Percentiles rank a stretch among this genome's conserved stretches.
Evolutionary conservation across 2,329 filamentous ascomycete species (phyloP).

Genomic region (Pseudocercospora crystallina): DNA sequence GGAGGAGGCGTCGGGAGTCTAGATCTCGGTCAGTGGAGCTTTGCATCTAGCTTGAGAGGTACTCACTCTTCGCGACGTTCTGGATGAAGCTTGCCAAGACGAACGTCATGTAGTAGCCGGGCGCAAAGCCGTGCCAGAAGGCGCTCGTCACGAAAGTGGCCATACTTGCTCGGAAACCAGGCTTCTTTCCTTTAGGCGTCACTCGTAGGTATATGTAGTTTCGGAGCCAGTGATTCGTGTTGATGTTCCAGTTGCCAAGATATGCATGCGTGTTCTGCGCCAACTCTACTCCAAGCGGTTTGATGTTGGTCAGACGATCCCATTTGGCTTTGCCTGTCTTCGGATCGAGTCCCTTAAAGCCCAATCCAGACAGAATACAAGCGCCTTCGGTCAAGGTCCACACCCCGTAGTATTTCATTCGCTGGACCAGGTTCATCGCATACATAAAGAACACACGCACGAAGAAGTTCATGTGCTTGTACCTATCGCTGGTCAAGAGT

Average conservation of each 20-base stretch:
- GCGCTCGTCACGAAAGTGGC: slow-evolving; percentile 93
- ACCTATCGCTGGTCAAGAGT: slow-evolving; percentile 65
- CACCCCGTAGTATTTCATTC: slow-evolving; percentile 94
- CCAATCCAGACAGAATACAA: slow-evolving; percentile 89
- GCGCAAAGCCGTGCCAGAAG: slow-evolving; percentile 97
- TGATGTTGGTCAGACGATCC: slow-evolving; percentile 87
- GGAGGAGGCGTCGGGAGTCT: slow-evolving; percentile 87
- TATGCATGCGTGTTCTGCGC: slow-evolving; percentile 94
- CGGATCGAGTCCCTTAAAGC: slow-evolving; percentile 89
- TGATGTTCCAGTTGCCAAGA: slow-evolving; percentile 95
- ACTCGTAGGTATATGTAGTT: slow-evolving; percentile 96
- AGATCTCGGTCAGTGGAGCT: slow-evolving; percentile 5
- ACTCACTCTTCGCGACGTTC: slow-evolving; percentile 88
- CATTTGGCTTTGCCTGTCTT: slow-evolving; percentile 82
- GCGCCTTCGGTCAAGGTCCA: slow-evolving; percentile 92
- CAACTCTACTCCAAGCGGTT: slow-evolving; percentile 78
- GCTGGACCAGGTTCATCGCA: slow-evolving; percentile 76
- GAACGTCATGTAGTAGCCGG: slow-evolving; percentile 92
- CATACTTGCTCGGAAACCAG: slow-evolving; percentile 89
- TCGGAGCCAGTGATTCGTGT: slow-evolving; percentile 93
- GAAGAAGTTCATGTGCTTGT: slow-evolving; percentile 65
- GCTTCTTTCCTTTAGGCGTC: slow-evolving; percentile 92
- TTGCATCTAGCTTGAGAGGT: neutral
- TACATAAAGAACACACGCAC: slow-evolving; percentile 77
- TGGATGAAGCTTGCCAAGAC: slow-evolving; percentile 87